phyloP scores from a whole-genome alignment of 768 basidiomycete species.

The Russula virescens region DNA sequence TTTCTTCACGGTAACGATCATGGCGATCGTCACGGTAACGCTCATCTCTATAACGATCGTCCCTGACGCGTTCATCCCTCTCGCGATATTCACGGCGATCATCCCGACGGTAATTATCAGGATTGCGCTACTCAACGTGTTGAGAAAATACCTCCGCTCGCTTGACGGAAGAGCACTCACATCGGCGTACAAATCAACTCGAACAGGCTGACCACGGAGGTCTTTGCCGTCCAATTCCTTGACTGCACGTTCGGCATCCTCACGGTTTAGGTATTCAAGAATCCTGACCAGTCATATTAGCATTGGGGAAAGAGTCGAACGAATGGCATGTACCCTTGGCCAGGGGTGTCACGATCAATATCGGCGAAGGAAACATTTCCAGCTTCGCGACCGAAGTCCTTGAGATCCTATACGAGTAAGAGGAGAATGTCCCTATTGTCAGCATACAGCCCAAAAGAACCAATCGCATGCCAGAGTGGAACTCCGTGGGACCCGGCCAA shows the following conservation, averaged over 20 bases:
- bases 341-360: slow-evolving; percentile 80
- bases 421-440: not conserved
- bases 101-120: slow-evolving; percentile 73
- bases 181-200: slow-evolving; percentile 59
- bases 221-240: slow-evolving; percentile 82
- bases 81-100: slow-evolving; percentile 58
- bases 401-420: slow-evolving; percentile 70
- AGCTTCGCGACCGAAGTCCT: slow-evolving; percentile 94
- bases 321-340: slow-evolving; percentile 66
- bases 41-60: slow-evolving; percentile 54
- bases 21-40: slow-evolving; percentile 40
- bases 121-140: slow-evolving; percentile 46
- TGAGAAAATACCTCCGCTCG: slow-evolving; percentile 8
- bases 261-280: slow-evolving; percentile 82
- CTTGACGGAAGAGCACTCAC: slow-evolving; percentile 36
- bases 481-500: not conserved
- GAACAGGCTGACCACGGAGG: slow-evolving; percentile 76
- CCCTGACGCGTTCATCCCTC: slow-evolving; percentile 25
- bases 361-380: slow-evolving; percentile 93
- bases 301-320: not conserved
- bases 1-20: slow-evolving; percentile 40
- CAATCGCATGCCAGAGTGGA: not conserved
- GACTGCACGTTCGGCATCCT: slow-evolving; percentile 92
- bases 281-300: slow-evolving; percentile 44
- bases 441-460: slow-evolving; percentile 4